Base-by-base conservation (phyloP, 1,284 basidiomycete species). In the Cutaneotrichosporon mucoides region DNA sequence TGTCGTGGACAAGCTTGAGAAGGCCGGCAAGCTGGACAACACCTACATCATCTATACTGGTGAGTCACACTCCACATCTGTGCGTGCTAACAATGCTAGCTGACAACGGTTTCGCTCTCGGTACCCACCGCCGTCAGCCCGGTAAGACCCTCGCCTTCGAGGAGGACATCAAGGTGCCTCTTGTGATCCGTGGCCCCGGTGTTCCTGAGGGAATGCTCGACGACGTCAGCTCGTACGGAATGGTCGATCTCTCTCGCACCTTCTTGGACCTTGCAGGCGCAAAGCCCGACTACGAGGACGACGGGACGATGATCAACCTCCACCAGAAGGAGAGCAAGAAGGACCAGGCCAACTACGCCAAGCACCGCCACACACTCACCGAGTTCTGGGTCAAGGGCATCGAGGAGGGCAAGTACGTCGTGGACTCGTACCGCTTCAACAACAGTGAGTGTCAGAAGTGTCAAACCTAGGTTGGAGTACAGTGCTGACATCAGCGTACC, bases 91-190 rank as follows among this genome's bases (percentile, higher is more conserved):
- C 24, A 24, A 24, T 24, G 24, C 24, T 24, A 52, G 60, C 68
- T 12, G 74, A 76, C 56, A 76, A 76, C 47, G 74, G 73, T 0
- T 76, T 65, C 47, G 69, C 70, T 0, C 61, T 74, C 40, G 73
- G 70, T 5, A 60, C 65, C 0, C 73, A 76, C 52, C 68, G 73
- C 5, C 66, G 73, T 9, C 68, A 73, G 53, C 71, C 73, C 0
- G 73, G 73, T 5, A 76, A 75, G 62, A 73, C 73, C 1, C 64
- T 71, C 6, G 70, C 68, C 2, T 73, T 63, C 55, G 73, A 76
- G 55, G 72, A 76, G 58, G 73, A 76, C 62, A 71, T 71, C 53
- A 65, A 66, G 43, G 67, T 71, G 3, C 68, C 69, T 0, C 62
- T 72, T 42, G 60, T 71, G 35, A 60, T 69, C 11, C 72, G 74